Base-by-base conservation (phyloP, 2,329 filamentous ascomycete species). In the Pleoardoris graminearum region DNA sequence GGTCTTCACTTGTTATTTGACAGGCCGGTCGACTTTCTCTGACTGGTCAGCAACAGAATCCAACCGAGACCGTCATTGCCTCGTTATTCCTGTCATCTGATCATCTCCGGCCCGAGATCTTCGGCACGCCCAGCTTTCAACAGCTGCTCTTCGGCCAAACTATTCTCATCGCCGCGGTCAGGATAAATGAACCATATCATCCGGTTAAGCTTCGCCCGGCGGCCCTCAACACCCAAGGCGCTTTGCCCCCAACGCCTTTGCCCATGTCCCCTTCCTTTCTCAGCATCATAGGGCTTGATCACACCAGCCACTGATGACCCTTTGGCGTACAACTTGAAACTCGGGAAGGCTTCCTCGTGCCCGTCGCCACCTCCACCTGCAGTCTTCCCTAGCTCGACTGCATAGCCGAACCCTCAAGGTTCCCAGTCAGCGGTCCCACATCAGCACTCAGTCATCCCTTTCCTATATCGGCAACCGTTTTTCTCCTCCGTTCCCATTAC, bases 401-500 rank as follows among this genome's bases (percentile, higher is more conserved):
- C 50, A 54, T 58, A 52, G 45, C 6, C 30, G 27, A 14, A 17
- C 35, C 7, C 27, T 35, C 49, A 48, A 37, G 44, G 27, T 27
- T 42, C 51, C 41, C 29, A 22, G 44, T 38, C 38, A 49, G 46
- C 43, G 43, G 21, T 59, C 53, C 50, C 53, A 48, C 48, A 47
- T 54, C 45, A 54, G 56, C 53, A 47, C 23, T 48, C 45, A 45
- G 48, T 32, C 48, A 48, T 51, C 21, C 29, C 23, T 58, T 50
- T 32, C 57, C 57, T 21, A 36, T 44, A 53, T 35, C 23, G 52
- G 54, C 43, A 51, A 25, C 33, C 30, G 41, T 58, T 54, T 57
- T 52, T 55, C 42, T 53, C 23, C 54, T 59, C 59, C 59, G 59
- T 44, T 47, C 54, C 51, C 30, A 27, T 50, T 53, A 53, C 54